These are phyloP conservation scores for Hymenoscyphus repandus DNA, from an alignment of 2,329 filamentous ascomycete genomes.

Conservation along the genomic window DNA sequence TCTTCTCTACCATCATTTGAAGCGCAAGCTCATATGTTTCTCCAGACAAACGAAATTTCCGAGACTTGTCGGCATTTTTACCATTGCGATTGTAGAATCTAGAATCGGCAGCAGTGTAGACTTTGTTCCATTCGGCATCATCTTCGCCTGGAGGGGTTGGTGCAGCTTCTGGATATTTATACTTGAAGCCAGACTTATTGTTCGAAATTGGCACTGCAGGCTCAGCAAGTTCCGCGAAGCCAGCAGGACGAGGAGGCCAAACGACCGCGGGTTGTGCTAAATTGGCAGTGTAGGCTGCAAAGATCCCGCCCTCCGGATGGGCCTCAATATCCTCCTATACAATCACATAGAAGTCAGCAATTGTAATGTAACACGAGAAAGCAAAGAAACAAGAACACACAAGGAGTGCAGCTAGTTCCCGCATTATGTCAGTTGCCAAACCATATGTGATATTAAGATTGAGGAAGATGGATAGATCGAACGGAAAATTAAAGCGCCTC, in stretches of 20 bases:
- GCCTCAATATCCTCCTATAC: too few relatives aligned
- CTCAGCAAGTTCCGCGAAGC: background rate
- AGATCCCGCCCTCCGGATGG: too few relatives aligned
- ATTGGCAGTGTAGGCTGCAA: background rate
- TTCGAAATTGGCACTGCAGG: conserved; percentile 11
- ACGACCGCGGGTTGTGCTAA: background rate
- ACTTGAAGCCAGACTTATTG: conserved; percentile 27
- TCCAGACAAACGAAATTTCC: conserved; percentile 21
- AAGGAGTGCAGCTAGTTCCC: too few relatives aligned
- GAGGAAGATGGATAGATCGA: too few relatives aligned
- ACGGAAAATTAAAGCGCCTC: too few relatives aligned
- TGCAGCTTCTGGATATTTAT: conserved; percentile 29
- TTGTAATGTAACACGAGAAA: too few relatives aligned
- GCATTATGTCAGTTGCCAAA: too few relatives aligned
- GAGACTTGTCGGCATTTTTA: conserved; percentile 24
- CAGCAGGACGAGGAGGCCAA: background rate
- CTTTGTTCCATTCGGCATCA: conserved; percentile 29
- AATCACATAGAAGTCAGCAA: too few relatives aligned
- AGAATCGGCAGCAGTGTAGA: conserved; percentile 30
- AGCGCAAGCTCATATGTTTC: conserved; percentile 25
- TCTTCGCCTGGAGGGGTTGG: conserved; percentile 29
- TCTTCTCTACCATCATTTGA: conserved; percentile 25
- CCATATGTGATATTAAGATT: too few relatives aligned
- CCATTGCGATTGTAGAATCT: conserved; percentile 28
- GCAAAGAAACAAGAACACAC: too few relatives aligned